A percentile compares a stretch with the other conserved stretches of the same genome.
These are phyloP conservation scores for Phytophthora pistaciae DNA, from an alignment of 352 stramenopile genomes.

Conservation along the genomic window DNA sequence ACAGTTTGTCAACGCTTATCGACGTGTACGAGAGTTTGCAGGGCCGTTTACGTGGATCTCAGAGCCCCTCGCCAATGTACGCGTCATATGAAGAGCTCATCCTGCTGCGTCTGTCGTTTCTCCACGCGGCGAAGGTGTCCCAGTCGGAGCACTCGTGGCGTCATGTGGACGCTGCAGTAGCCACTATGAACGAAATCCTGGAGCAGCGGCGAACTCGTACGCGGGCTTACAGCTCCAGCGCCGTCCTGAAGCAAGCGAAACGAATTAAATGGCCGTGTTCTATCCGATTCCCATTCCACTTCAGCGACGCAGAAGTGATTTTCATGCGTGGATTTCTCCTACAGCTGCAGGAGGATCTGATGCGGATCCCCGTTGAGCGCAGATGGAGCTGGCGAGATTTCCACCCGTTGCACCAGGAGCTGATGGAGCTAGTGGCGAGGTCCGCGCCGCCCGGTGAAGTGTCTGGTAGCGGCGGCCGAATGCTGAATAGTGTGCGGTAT, in stretches of 20 bases:
- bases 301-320: slow-evolving; percentile 41
- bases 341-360: slow-evolving; percentile 46
- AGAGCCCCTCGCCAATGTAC: slow-evolving; percentile 40
- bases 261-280: slow-evolving; percentile 42
- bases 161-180: slow-evolving; percentile 34
- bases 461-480: slow-evolving; percentile 10
- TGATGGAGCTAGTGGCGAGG: slow-evolving; percentile 43
- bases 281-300: slow-evolving; percentile 35
- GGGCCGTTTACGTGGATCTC: slow-evolving; percentile 49
- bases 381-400: slow-evolving; percentile 58
- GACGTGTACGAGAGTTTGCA: slow-evolving; percentile 70
- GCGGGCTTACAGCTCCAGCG: background rate
- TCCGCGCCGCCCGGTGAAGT: slow-evolving; percentile 14
- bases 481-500: slow-evolving; percentile 38
- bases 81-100: slow-evolving; percentile 62
- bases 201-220: slow-evolving; percentile 27
- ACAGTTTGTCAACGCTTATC: slow-evolving; percentile 30
- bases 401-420: slow-evolving; percentile 47
- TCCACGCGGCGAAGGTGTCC: slow-evolving; percentile 49
- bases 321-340: slow-evolving; percentile 48
- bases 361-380: slow-evolving; percentile 29
- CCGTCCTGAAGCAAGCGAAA: slow-evolving; percentile 30
- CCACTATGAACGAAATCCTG: slow-evolving; percentile 43
- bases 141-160: slow-evolving; percentile 13
- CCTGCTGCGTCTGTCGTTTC: slow-evolving; percentile 58